phyloP scores from a whole-genome alignment of 2,329 filamentous ascomycete species.

The Coniella vitis region DNA sequence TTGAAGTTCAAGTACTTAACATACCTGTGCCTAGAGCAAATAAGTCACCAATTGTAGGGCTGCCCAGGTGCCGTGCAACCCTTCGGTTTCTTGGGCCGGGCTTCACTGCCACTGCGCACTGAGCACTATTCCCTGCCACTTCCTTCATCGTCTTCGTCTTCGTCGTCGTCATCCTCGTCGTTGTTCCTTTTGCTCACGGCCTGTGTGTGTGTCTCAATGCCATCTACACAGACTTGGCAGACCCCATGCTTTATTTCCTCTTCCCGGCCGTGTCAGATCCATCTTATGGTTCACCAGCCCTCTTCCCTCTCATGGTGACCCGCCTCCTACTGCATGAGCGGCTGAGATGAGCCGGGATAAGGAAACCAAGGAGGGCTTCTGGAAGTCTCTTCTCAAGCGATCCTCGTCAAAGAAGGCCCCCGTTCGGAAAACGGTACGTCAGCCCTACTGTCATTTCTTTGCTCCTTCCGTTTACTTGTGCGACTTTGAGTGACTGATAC shows the following conservation, averaged over 20 bases:
- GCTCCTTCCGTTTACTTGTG: not conserved
- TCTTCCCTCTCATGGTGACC: constrained; percentile 1
- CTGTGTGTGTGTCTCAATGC: not conserved
- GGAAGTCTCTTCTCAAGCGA: constrained; percentile 12
- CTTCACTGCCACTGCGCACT: not conserved
- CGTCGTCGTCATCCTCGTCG: too few species aligned
- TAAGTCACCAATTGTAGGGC: too few species aligned
- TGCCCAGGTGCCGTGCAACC: not conserved
- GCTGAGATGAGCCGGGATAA: constrained; percentile 16
- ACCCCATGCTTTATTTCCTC: not conserved
- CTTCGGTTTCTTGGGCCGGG: not conserved
- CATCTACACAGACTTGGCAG: not conserved
- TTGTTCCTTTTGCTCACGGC: too few species aligned
- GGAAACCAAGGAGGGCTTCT: constrained; percentile 13
- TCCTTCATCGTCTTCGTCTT: not conserved
- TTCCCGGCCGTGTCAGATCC: not conserved
- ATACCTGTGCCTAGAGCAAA: too few species aligned
- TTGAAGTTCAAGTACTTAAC: too few species aligned
- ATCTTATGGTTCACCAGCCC: not conserved
- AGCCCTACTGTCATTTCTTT: not conserved
- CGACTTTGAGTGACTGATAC: constrained; percentile 2
- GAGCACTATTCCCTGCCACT: not conserved
- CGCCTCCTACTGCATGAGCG: constrained; percentile 6
- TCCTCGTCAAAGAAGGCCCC: not conserved
- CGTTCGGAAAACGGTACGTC: not conserved